Evolutionary conservation across 208 protist genomes (phyloP).

Genomic region (Crithidia brevicula): DNA sequence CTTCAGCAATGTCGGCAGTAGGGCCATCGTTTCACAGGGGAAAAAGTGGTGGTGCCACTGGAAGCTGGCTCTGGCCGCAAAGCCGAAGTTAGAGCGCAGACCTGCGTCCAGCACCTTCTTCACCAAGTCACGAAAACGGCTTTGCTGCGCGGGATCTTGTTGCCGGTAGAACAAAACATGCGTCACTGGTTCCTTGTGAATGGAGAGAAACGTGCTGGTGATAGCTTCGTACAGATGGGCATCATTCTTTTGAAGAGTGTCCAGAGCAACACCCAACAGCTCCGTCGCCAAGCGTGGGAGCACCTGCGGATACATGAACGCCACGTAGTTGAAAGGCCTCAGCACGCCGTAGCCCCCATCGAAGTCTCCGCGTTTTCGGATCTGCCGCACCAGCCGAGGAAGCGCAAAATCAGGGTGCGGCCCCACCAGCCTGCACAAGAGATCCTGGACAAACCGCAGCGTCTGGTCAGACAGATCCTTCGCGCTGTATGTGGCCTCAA

Average conservation of each 20-base stretch:
- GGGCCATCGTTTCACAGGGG: neutral
- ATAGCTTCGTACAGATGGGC: neutral
- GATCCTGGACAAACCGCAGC: neutral
- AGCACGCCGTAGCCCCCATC: no score
- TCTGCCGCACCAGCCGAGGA: neutral
- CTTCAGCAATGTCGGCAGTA: conserved; percentile 2
- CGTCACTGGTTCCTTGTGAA: neutral
- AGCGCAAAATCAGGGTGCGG: conserved; percentile 20
- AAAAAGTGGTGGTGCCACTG: conserved; percentile 1
- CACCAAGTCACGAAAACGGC: neutral
- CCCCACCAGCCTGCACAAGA: conserved; percentile 2
- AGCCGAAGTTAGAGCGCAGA: neutral
- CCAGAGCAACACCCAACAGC: neutral
- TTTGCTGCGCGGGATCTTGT: neutral
- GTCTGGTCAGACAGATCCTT: conserved; percentile 30
- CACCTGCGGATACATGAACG: neutral
- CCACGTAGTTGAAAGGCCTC: neutral
- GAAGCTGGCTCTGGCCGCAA: neutral
- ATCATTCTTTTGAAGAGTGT: neutral
- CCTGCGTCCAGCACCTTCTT: neutral
- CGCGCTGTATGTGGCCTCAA: conserved; percentile 20
- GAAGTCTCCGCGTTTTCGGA: conserved; percentile 14
- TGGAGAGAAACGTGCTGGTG: neutral
- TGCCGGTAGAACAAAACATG: neutral
- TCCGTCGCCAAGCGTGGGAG: neutral